Conservation (phyloP, 495 filamentous ascomycete species). For the Cenococcum geophilum region DNA sequence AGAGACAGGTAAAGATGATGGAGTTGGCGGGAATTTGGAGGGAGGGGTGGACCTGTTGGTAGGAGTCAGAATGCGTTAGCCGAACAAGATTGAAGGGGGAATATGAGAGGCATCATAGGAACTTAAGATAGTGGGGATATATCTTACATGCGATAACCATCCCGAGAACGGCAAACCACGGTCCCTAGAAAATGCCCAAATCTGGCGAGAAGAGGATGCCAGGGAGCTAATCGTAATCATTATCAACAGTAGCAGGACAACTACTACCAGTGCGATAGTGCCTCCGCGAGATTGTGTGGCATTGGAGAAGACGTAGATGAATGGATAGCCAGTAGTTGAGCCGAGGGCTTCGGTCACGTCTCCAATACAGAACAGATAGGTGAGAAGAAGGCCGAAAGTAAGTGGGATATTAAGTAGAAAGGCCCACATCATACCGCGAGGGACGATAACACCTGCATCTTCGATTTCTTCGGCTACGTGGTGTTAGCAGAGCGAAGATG, state of each 20-base stretch:
- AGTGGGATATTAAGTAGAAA: slow-evolving; percentile 31
- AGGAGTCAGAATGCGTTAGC: too few species aligned
- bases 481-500: too few species aligned
- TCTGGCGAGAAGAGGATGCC: slow-evolving; percentile 52
- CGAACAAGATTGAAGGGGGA: too few species aligned
- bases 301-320: slow-evolving; percentile 51
- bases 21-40: slow-evolving; percentile 49
- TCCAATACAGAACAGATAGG: slow-evolving; percentile 38
- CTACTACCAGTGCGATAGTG: slow-evolving; percentile 44
- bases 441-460: slow-evolving; percentile 32
- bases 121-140: slow-evolving; percentile 7
- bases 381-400: slow-evolving; percentile 27
- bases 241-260: slow-evolving; percentile 47
- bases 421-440: slow-evolving; percentile 33
- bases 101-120: too few species aligned
- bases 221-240: slow-evolving; percentile 49
- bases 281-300: slow-evolving; percentile 45
- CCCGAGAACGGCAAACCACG: slow-evolving; percentile 50
- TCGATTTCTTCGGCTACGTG: slow-evolving; percentile 33
- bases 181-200: slow-evolving; percentile 58
- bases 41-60: too few species aligned
- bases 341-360: slow-evolving; percentile 38
- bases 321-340: slow-evolving; percentile 45
- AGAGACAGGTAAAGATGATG: slow-evolving; percentile 43
- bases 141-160: slow-evolving; percentile 45